Percentiles rank a stretch among this genome's conserved stretches.
Evolutionary conservation across 495 filamentous ascomycete genomes (phyloP).

Genomic region (Penicillium taxi): DNA sequence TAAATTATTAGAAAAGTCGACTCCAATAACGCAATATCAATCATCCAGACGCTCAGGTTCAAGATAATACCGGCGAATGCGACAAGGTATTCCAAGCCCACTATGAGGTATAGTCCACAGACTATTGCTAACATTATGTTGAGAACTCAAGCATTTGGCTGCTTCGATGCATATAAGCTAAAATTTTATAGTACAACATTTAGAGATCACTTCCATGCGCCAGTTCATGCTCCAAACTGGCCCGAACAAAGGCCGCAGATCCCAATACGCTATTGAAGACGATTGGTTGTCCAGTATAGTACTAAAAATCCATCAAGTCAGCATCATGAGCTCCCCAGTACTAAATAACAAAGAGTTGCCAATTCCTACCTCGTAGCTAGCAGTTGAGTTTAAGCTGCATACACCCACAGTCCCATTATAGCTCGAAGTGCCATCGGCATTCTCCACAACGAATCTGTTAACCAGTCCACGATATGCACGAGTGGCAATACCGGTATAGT

Average conservation of each 20-base stretch:
- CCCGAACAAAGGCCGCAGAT: slow-evolving; percentile 40
- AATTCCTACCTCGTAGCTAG: slow-evolving; percentile 39
- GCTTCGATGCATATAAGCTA: too few relatives aligned
- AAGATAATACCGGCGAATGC: too few relatives aligned
- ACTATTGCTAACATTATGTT: too few relatives aligned
- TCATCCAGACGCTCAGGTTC: too few relatives aligned
- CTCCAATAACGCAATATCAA: too few relatives aligned
- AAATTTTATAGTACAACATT: too few relatives aligned
- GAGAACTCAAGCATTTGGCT: too few relatives aligned
- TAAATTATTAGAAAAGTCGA: too few relatives aligned
- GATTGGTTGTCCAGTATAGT: slow-evolving; percentile 40
- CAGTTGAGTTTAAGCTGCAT: slow-evolving; percentile 45
- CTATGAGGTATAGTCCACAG: too few relatives aligned
- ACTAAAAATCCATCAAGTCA: too few relatives aligned
- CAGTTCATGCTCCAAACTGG: slow-evolving; percentile 39
- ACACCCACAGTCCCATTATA: slow-evolving; percentile 50
- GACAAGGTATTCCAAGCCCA: too few relatives aligned
- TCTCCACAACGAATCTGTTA: slow-evolving; percentile 30
- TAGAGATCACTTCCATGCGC: too few relatives aligned
- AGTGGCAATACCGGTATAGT: not conserved
- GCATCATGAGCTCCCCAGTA: slow-evolving; percentile 1
- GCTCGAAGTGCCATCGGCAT: slow-evolving; percentile 35
- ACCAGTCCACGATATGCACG: slow-evolving; percentile 30
- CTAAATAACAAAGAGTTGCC: slow-evolving; percentile 4
- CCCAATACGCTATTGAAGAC: slow-evolving; percentile 41